These are phyloP conservation scores for Psidium guajava DNA, from an alignment of 345 rosid species.

Conservation along the genomic window DNA sequence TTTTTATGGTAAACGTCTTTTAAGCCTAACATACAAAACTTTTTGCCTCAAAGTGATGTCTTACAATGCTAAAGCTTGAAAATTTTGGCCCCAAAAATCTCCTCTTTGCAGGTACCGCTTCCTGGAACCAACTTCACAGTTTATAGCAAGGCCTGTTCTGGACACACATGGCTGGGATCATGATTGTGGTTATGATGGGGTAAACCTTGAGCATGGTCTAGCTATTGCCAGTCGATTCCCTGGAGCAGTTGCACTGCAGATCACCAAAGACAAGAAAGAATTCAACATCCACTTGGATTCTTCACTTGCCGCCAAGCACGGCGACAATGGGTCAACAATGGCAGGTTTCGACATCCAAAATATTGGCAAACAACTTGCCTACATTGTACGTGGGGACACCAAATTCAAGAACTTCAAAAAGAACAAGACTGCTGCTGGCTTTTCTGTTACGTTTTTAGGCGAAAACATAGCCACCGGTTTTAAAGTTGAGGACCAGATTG, in stretches of 20 bases:
- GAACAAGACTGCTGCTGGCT: conserved; percentile 71
- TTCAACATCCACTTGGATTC: conserved; percentile 91
- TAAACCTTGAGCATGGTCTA: conserved; percentile 63
- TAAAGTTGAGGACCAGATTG: conserved; percentile 81
- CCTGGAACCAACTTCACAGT: conserved; percentile 78
- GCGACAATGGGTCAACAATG: conserved; percentile 79
- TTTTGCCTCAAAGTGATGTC: not conserved
- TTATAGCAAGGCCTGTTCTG: conserved; percentile 79
- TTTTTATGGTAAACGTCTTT: not conserved
- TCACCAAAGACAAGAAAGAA: conserved; percentile 94
- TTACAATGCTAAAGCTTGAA: not conserved
- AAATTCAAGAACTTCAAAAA: conserved; percentile 63
- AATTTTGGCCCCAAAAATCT: not conserved
- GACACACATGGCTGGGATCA: conserved; percentile 99
- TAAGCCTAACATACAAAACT: not conserved
- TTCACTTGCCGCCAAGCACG: conserved; percentile 69
- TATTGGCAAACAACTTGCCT: conserved; percentile 88
- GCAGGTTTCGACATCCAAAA: conserved; percentile 96
- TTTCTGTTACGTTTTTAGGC: conserved; percentile 74
- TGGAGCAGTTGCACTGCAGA: conserved; percentile 62
- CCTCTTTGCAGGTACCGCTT: conserved; percentile 42
- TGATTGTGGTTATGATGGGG: conserved; percentile 96
- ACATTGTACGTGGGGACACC: conserved; percentile 72
- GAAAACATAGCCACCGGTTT: conserved; percentile 77
- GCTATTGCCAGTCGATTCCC: conserved; percentile 62